Conservation (phyloP, 2,329 filamentous ascomycete species). For the Cladosporium cucumerinum region DNA sequence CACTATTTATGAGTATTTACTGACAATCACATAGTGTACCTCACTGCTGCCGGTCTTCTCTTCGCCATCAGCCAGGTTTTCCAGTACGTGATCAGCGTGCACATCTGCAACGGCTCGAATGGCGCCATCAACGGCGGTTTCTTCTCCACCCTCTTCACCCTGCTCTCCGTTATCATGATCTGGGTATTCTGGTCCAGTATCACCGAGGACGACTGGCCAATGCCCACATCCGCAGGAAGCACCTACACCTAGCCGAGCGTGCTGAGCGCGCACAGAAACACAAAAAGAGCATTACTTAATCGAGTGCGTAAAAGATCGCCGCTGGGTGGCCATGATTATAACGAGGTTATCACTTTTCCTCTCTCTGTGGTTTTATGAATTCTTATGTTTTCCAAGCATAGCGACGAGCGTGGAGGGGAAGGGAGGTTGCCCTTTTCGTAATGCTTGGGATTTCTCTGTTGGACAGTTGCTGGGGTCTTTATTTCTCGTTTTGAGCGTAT, state of each 20-base stretch:
- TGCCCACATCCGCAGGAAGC: conserved; percentile 43
- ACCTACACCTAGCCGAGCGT: conserved; percentile 34
- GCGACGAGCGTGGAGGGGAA: neutral
- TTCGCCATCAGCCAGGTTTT: conserved; percentile 95
- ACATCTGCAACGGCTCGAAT: conserved; percentile 78
- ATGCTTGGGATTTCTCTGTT: conserved; percentile 9
- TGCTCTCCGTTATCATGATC: conserved; percentile 74
- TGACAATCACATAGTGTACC: conserved; percentile 58
- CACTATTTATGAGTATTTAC: neutral
- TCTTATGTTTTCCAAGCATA: conserved; percentile 12
- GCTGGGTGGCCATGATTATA: conserved; percentile 1
- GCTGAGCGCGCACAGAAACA: neutral
- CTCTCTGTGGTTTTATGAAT: neutral
- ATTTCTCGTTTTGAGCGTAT: conserved; percentile 5
- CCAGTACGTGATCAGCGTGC: conserved; percentile 87
- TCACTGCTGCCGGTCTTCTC: conserved; percentile 68
- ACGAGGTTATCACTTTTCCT: conserved; percentile 6
- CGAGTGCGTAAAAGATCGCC: neutral
- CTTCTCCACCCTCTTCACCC: conserved; percentile 90
- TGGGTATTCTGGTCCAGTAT: conserved; percentile 99
- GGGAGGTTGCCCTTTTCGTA: neutral
- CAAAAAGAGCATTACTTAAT: neutral
- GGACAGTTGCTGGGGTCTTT: neutral
- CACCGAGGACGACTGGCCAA: conserved; percentile 96
- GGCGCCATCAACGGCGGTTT: conserved; percentile 90